Percentiles rank a stretch among this genome's conserved stretches.
Evolutionary conservation across 805 yeast species (phyloP).

Genomic region (Alloascoidea africana): DNA sequence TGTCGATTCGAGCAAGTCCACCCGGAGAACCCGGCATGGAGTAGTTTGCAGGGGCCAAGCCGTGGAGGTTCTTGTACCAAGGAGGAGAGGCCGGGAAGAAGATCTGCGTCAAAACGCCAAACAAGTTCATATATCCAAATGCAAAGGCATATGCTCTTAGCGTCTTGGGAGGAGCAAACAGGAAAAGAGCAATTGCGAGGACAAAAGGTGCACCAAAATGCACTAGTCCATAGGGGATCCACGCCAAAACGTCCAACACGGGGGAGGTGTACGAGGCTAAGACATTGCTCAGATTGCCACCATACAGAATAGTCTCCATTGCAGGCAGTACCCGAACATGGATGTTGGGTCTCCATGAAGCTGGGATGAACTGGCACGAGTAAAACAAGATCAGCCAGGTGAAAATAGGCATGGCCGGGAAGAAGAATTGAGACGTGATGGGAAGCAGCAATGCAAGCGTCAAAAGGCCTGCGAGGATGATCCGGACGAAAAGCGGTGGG

Average conservation of each 20-base stretch:
- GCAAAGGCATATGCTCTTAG: conserved; percentile 79
- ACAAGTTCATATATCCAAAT: conserved; percentile 85
- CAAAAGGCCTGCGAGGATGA: conserved; percentile 24
- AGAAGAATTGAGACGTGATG: conserved; percentile 67
- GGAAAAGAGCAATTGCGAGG: conserved; percentile 58
- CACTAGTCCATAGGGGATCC: conserved; percentile 88
- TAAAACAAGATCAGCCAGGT: conserved; percentile 80
- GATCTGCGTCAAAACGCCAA: conserved; percentile 74
- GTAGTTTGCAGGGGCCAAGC: conserved; percentile 81
- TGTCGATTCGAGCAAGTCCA: conserved; percentile 80
- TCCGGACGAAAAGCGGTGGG: conserved; percentile 16
- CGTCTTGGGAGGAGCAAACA: conserved; percentile 87
- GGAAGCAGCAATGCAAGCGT: conserved; percentile 46
- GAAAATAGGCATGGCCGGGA: conserved; percentile 68
- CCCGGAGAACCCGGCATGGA: conserved; percentile 92
- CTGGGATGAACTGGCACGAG: conserved; percentile 60
- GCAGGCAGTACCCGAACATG: conserved; percentile 82
- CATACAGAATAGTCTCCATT: conserved; percentile 80
- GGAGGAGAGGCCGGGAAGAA: conserved; percentile 93
- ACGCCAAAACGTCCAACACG: conserved; percentile 68
- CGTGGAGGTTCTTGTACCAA: conserved; percentile 82
- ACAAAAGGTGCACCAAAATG: conserved; percentile 89
- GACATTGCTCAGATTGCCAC: conserved; percentile 76
- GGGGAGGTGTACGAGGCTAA: conserved; percentile 58
- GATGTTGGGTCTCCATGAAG: conserved; percentile 71